These are phyloP conservation scores for Populus alba DNA, from an alignment of 345 rosid species.

Conservation along the genomic window DNA sequence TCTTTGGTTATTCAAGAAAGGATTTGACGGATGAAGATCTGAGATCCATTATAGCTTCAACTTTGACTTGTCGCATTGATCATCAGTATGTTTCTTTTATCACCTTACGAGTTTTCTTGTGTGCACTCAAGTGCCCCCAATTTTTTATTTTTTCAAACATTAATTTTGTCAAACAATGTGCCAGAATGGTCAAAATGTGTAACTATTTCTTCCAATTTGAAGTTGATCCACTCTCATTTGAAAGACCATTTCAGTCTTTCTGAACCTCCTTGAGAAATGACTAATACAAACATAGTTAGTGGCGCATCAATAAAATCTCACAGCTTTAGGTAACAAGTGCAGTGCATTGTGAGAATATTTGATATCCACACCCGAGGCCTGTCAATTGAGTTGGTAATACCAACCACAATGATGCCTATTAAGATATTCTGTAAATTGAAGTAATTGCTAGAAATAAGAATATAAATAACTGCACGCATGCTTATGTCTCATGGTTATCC, in stretches of 20 bases:
- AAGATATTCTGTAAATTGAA: background rate
- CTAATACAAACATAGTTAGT: too few species aligned
- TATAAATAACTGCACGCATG: background rate
- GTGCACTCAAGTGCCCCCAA: too few species aligned
- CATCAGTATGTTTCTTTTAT: conserved; percentile 49
- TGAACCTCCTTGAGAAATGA: background rate
- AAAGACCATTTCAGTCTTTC: background rate
- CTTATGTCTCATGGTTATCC: background rate
- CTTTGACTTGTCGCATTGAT: conserved; percentile 70
- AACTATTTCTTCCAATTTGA: background rate
- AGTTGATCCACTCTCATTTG: background rate
- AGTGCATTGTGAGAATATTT: background rate
- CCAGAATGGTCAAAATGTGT: background rate
- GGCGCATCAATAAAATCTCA: too few species aligned
- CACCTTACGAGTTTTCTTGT: background rate
- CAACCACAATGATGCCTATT: background rate
- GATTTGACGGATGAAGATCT: conserved; percentile 61
- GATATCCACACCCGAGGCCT: background rate
- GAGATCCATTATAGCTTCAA: conserved; percentile 64
- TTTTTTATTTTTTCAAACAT: too few species aligned
- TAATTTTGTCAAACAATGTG: background rate
- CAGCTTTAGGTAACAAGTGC: background rate
- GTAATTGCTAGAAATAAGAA: background rate
- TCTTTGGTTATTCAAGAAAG: conserved; percentile 77
- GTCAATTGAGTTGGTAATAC: background rate